Base-by-base conservation (phyloP, 805 yeast genomes). In the Myxozyma monticola region DNA sequence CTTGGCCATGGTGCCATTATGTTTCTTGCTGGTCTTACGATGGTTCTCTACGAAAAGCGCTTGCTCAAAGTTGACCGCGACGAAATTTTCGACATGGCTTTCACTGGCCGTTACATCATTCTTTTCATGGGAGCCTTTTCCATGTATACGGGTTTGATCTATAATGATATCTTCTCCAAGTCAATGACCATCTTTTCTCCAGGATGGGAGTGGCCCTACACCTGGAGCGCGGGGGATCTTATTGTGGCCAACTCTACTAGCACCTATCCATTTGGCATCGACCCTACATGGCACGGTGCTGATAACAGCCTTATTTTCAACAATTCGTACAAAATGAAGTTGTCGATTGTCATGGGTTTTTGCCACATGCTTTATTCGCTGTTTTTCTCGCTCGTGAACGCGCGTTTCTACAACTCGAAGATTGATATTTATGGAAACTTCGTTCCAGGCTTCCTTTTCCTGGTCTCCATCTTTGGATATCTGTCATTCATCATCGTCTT, bases 71-170 rank as follows among this genome's bases (percentile, higher is more conserved):
- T 82, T 75, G 79, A 84, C 63, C 78, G 90, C 63, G 97, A 88
- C 65, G 99, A 93, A 67, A 88, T 95, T 44, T 88, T 89, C 64
- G 98, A 89, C 64, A 93, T 93, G 98, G 97, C 96, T 0, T 93
- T 76, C 67, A 72, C 83, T 17, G 99, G 99, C 37, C 81, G 99
- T 64, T 93, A 93, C 68, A 88, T 93, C 49, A 71, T 93, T 44
- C 73, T 89, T 54, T 71, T 93, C 54, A 93, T 93, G 99, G 99
- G 99, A 21, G 62, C 78, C 3, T 93, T 93, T 66, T 90, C 99
- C 45, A 87, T 93, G 80, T 91, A 88, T 71, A 93, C 98, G 0
- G 99, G 99, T 4, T 68, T 91, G 57, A 69, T 93, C 59, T 93
- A 93, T 76, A 93, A 93, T 69, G 99, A 93, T 78, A 65, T 91